Base-by-base conservation (phyloP, 176 grass and related monocot species). In the Triticum turgidum region DNA sequence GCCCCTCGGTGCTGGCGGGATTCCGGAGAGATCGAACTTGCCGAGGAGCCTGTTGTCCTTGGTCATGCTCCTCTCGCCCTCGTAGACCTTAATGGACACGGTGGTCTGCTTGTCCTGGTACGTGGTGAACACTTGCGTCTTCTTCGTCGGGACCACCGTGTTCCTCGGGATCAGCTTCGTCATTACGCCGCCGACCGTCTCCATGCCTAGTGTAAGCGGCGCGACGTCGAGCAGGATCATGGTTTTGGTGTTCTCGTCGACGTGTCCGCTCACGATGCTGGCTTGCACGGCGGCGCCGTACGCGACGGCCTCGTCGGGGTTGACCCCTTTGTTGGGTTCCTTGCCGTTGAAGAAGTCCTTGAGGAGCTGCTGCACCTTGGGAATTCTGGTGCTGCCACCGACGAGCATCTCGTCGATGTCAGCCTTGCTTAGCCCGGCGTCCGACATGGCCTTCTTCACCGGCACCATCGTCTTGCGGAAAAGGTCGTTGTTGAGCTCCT, bases 401-500 rank as follows among this genome's bases (percentile, higher is more conserved):
- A 73, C 69, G 69, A 44, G 69, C 38, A 73, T 73, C 69, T 73
- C 69, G 21, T 73, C 21, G 69, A 73, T 73, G 38, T 73, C 69
- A 7, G 69, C 5, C 38, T 73, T 73, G 38, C 0, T 73, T 21
- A 73, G 69, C 69, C 69, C 38, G 6, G 69, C 69, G 21, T 73
- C 69, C 2, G 70, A 0, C 70, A 73, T 73, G 38, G 39, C 70
- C 70, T 73, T 73, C 70, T 73, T 73, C 70, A 73, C 38, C 2
- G 70, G 70, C 70, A 73, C 70, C 70, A 73, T 73, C 11, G 70
- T 73, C 70, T 73, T 73, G 21, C 38, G 39, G 70, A 73, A 73
- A n/a, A 73, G 70, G 70, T 73, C 70, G 70, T 14, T 14, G 70
- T 73, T 73, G 38, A 73, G 70, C 70, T 73, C 70, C 70, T 73